These are phyloP conservation scores for Torulaspora quercuum DNA, from an alignment of 805 yeast genomes.

Conservation along the genomic window DNA sequence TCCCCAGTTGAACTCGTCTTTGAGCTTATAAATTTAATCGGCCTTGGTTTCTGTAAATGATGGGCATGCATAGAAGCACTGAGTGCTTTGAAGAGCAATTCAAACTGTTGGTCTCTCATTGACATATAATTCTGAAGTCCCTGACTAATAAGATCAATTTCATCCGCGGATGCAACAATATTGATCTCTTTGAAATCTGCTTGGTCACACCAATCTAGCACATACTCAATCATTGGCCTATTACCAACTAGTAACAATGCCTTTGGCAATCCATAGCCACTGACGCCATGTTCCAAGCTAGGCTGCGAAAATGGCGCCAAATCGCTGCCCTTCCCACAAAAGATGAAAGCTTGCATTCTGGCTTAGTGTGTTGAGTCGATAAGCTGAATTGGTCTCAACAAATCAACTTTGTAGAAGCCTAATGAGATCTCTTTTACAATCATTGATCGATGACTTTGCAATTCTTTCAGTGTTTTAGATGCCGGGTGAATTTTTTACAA, in stretches of 20 bases:
- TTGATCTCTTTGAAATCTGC: conserved; percentile 74
- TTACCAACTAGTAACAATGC: conserved; percentile 89
- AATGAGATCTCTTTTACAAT: too few species aligned
- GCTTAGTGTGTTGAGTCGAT: too few species aligned
- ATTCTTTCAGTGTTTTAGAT: too few species aligned
- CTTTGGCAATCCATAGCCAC: conserved; percentile 65
- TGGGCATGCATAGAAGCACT: conserved; percentile 27
- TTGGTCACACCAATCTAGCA: conserved; percentile 86
- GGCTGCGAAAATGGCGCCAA: conserved; percentile 68
- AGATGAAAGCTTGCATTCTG: conserved; percentile 81
- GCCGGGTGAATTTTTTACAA: too few species aligned
- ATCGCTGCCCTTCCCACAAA: conserved; percentile 80
- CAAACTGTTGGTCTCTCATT: conserved; percentile 38
- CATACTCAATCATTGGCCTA: conserved; percentile 81
- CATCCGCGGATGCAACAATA: conserved; percentile 53
- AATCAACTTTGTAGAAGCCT: too few species aligned
- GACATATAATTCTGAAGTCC: conserved; percentile 49
- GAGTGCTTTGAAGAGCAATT: conserved; percentile 25
- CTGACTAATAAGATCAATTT: conserved; percentile 44
- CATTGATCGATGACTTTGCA: too few species aligned
- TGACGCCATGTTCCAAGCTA: conserved; percentile 9
- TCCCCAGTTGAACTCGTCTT: conserved; percentile 61
- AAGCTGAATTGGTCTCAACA: too few species aligned
- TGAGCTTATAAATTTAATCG: conserved; percentile 43
- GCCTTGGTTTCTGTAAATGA: conserved; percentile 35